phyloP scores from a whole-genome alignment of 805 yeast genomes.

The Geotrichum ghanense region DNA sequence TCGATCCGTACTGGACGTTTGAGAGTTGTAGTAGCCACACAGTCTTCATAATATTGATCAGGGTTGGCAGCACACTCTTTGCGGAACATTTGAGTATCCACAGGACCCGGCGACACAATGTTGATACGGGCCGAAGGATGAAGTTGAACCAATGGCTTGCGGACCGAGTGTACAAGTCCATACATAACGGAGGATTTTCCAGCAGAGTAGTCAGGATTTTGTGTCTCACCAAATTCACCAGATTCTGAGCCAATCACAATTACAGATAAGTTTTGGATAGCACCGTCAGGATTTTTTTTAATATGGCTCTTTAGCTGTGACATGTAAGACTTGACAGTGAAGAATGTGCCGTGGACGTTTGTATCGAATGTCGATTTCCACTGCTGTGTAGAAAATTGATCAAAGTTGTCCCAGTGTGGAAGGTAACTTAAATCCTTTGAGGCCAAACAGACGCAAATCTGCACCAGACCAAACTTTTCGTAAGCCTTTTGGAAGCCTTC shows the following conservation, averaged over 20 bases:
- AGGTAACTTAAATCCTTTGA: background rate
- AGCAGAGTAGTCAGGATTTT: slow-evolving; percentile 1
- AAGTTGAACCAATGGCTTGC: slow-evolving; percentile 5
- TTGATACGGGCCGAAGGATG: slow-evolving; percentile 8
- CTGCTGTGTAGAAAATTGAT: background rate
- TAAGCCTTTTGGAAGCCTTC: background rate
- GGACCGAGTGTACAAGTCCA: background rate
- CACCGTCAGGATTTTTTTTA: background rate
- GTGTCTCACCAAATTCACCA: background rate
- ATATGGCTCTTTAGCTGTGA: background rate
- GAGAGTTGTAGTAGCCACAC: background rate
- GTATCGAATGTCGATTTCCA: slow-evolving; percentile 1
- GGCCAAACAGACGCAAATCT: background rate
- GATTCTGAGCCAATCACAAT: background rate
- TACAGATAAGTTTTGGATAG: background rate
- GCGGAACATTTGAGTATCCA: slow-evolving; percentile 9
- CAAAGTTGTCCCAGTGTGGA: background rate
- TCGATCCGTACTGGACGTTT: background rate
- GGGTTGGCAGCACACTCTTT: background rate
- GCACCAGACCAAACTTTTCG: background rate
- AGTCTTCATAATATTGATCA: background rate
- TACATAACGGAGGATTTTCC: slow-evolving; percentile 1
- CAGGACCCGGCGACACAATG: slow-evolving; percentile 13
- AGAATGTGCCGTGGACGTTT: background rate
- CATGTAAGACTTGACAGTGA: background rate